Evolutionary conservation across 768 basidiomycete species (phyloP), one percentile per base, ranked within the genome.

Genomic region (Rhodotorula toruloides): DNA sequence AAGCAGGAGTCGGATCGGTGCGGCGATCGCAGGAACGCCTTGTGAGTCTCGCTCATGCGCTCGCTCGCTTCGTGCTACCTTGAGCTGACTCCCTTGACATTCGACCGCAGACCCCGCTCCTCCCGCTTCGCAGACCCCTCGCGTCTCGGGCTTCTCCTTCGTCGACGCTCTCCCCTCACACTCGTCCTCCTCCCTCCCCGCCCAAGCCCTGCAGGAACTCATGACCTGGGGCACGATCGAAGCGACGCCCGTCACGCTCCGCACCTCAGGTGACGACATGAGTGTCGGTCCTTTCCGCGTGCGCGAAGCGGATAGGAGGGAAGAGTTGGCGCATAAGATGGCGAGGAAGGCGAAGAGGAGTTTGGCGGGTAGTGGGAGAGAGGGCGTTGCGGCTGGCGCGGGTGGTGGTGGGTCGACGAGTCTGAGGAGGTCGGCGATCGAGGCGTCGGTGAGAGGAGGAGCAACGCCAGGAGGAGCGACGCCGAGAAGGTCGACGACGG

Each of bases 211-310:
- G 57, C 91, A 91, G 74, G 87, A 97, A 72, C 83, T 99, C 22
- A 91, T 98, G 88, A 99, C 96, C 19, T 93, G 91, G 91, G 96
- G 96, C 3, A 92, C 91, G 19, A 81, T 98, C 31, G 85, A 87
- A 70, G 87, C 89, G 22, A 98, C 96, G 14, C 96, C 96, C 6
- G 86, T 94, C 58, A 83, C 96, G 9, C 83, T 98, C 70, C 85
- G 85, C 17, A 80, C 83, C 72, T 79, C 82, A 16, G 83, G 85
- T 42, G 57, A 32, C 10, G 83, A 19, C 27, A 62, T 16, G 19
- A 25, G 9, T 39, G 65, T 68, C 17, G 86, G 86, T 16, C 85
- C 88, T 6, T 99, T 97, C 79, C 85, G 83, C 43, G 83, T 99
- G 61, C 82, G 86, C 1, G 84, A 84, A 31, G 87, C 88, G 1